These are phyloP conservation scores for Patellifolia procumbens DNA, from an alignment of 179 eudicot species.

Conservation along the genomic window DNA sequence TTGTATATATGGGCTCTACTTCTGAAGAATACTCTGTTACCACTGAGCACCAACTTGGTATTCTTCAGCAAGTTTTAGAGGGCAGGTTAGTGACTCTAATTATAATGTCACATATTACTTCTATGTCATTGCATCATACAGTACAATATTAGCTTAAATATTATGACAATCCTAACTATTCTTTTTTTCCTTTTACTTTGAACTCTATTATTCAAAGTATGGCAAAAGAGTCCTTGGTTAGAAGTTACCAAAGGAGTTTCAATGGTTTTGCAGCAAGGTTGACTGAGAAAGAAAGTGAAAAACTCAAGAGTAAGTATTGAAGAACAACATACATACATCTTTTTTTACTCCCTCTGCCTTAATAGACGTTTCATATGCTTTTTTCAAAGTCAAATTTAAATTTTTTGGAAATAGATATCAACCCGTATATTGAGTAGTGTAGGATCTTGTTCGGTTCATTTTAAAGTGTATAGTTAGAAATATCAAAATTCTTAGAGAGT, in stretches of 20 bases:
- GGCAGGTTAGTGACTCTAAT: background rate
- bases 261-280: constrained; percentile 35
- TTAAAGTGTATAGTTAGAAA: too few species aligned
- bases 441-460: too few species aligned
- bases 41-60: constrained; percentile 1
- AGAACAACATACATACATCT: too few species aligned
- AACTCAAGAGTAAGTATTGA: constrained; percentile 29
- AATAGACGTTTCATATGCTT: too few species aligned
- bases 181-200: background rate
- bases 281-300: constrained; percentile 22
- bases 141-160: too few species aligned
- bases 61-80: constrained; percentile 8
- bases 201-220: background rate
- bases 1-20: constrained; percentile 25
- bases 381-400: too few species aligned
- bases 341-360: too few species aligned
- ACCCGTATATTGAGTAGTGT: too few species aligned
- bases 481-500: too few species aligned
- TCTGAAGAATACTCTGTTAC: constrained; percentile 6
- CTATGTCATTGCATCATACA: background rate
- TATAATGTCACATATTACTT: background rate
- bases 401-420: too few species aligned
- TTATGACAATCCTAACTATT: background rate
- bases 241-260: constrained; percentile 31
- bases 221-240: constrained; percentile 24